A percentile compares a stretch with the other conserved stretches of the same genome.
phyloP scores from a whole-genome alignment of 257 asterid genomes.

The Ajuga chamaepitys region DNA sequence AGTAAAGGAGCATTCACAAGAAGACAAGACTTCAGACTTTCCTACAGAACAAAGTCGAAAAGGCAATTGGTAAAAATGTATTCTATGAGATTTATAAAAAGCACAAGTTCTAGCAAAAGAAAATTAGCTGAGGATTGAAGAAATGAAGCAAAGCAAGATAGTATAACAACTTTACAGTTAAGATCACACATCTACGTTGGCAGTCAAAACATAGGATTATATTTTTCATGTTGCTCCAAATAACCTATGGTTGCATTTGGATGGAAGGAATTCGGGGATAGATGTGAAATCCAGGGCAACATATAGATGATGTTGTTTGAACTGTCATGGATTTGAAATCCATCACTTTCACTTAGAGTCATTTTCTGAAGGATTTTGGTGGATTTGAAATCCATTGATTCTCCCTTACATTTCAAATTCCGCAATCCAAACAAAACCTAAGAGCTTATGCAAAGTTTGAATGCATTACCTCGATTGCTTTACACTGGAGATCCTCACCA shows the following conservation, averaged over 20 bases:
- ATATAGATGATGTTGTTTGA: too few relatives aligned
- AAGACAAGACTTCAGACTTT: conserved; percentile 74
- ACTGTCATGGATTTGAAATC: too few relatives aligned
- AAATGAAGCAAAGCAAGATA: background rate
- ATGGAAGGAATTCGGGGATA: too few relatives aligned
- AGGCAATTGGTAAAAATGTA: conserved; percentile 2
- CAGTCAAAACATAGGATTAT: background rate
- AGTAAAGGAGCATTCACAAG: conserved; percentile 96
- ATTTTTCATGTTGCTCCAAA: background rate
- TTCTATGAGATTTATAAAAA: background rate
- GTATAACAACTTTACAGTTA: background rate
- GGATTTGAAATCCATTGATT: too few relatives aligned
- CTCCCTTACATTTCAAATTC: too few relatives aligned
- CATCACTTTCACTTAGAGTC: too few relatives aligned
- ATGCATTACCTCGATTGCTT: conserved; percentile 56
- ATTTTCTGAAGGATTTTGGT: too few relatives aligned
- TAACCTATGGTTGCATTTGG: too few relatives aligned
- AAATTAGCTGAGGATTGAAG: background rate
- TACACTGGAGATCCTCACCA: conserved; percentile 74
- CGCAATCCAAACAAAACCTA: too few relatives aligned
- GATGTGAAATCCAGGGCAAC: too few relatives aligned
- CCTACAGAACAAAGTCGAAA: conserved; percentile 39
- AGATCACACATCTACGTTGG: background rate
- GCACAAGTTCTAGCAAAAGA: background rate
- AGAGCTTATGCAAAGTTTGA: background rate